Evolutionary conservation across 805 yeast genomes (phyloP), one percentile per base, ranked within the genome.

Genomic region (Soucietia sequanensis): DNA sequence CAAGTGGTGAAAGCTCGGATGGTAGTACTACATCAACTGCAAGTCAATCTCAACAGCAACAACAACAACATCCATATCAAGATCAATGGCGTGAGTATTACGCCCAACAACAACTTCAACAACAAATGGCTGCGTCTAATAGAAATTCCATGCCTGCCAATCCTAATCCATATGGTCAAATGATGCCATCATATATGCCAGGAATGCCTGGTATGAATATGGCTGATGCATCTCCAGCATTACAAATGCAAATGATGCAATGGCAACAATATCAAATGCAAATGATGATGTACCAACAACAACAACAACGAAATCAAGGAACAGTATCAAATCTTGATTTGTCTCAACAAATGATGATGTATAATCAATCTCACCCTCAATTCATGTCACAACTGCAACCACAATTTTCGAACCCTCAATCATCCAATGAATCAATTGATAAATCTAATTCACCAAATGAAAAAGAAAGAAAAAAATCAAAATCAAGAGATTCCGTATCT

Each of bases 21-120:
- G 21, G 22, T 28, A 28, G 28, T 23, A 4, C 20, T 30, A 16
- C 21, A 26, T 18, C 34, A 19, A 31, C 30, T n/a, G 34, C 5
- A 32, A 34, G 15, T 32, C 31, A 10, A 34, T 33, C 24, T 22
- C 46, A 21, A n/a, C 50, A 44, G 24, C 62, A 60, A 34, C 62
- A 64, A 22, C 49, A 23, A n/a, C 50, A 43, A 23, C 63, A 60
- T 36, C 63, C 65, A 6, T 58, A 59, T 37, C 58, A 60, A 33
- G 54, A 53, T 23, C 68, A 64, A 39, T 65, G 70, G 69, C 58
- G 55, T 29, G 60, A 55, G 33, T 65, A 65, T 43, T 65, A 64
- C 38, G 55, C 56, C 26, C 38, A 47, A 2, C 37, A 60, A 31
- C 60, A 56, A 23, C 38, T 46, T 22, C 47, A 43, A 37, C 43